These are phyloP conservation scores for Coprinellus aureogranulatus DNA, from an alignment of 768 basidiomycete genomes.

Conservation along the genomic window DNA sequence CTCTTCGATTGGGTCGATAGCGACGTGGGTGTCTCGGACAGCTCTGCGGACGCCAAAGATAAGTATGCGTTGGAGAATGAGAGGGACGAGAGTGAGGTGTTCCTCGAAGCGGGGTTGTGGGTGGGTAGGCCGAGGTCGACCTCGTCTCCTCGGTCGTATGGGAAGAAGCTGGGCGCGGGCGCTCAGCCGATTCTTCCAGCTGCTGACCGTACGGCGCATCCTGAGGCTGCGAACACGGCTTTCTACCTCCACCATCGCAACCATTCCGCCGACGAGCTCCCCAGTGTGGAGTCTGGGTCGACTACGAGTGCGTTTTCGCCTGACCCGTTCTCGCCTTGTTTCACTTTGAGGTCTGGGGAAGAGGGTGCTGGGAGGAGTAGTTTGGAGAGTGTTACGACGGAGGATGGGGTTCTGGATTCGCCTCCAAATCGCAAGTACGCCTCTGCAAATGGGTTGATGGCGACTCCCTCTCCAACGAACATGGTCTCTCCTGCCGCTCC, in stretches of 20 bases:
- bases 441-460: no score
- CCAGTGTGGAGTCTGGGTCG: neutral
- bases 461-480: neutral
- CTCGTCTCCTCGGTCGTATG: neutral
- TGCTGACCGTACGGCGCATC: neutral
- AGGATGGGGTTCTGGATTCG: neutral
- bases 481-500: neutral
- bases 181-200: neutral
- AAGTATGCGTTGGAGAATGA: neutral
- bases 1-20: neutral
- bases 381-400: neutral
- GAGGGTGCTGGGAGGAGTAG: no score
- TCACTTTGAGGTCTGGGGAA: neutral
- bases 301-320: neutral
- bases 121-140: neutral
- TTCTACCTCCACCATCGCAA: conserved; percentile 3
- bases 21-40: neutral
- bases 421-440: neutral
- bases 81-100: neutral
- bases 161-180: neutral
- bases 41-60: neutral
- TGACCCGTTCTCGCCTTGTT: neutral
- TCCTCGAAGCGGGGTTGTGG: neutral
- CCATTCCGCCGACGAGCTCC: neutral
- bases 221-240: neutral